A percentile compares a stretch with the other conserved stretches of the same genome.
Conservation (phyloP, 2,329 filamentous ascomycete genomes). For the Fusarium dimerum region DNA sequence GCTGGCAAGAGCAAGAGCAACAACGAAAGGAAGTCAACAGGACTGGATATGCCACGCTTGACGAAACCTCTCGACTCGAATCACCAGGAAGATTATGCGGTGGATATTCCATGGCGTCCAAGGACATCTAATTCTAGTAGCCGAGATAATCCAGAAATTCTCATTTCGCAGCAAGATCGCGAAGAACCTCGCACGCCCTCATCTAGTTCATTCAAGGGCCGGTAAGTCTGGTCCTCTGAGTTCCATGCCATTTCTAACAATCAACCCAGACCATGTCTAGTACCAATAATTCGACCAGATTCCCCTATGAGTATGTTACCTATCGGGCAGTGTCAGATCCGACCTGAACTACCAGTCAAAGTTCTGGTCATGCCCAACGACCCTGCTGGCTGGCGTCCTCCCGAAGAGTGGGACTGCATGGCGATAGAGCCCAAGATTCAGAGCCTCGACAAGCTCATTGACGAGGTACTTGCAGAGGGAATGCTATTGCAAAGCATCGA, state of each 20-base stretch:
- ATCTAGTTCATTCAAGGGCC: neutral
- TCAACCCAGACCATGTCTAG: slow-evolving; percentile 8
- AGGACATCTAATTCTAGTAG: slow-evolving; percentile 6
- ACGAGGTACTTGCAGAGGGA: neutral
- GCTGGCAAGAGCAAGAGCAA: neutral
- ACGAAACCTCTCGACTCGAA: slow-evolving; percentile 12
- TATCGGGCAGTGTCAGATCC: slow-evolving; percentile 4
- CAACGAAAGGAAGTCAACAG: neutral
- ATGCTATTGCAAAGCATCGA: neutral
- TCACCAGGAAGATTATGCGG: slow-evolving; percentile 15
- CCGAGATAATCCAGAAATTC: neutral
- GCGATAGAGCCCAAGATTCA: neutral
- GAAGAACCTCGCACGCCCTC: neutral
- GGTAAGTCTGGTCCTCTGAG: slow-evolving; percentile 1
- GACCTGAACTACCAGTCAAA: slow-evolving; percentile 13
- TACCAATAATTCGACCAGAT: slow-evolving; percentile 17
- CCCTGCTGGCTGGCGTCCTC: slow-evolving; percentile 47
- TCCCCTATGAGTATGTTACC: slow-evolving; percentile 14
- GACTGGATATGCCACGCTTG: slow-evolving; percentile 6
- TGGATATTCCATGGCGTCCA: slow-evolving; percentile 9
- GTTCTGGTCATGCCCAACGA: slow-evolving; percentile 36
- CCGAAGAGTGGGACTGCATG: slow-evolving; percentile 44
- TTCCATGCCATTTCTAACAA: slow-evolving; percentile 1
- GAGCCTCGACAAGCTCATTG: neutral
- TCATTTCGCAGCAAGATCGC: neutral